phyloP scores from a whole-genome alignment of 805 yeast genomes.

The Vanderwaltozyma verrucispora region DNA sequence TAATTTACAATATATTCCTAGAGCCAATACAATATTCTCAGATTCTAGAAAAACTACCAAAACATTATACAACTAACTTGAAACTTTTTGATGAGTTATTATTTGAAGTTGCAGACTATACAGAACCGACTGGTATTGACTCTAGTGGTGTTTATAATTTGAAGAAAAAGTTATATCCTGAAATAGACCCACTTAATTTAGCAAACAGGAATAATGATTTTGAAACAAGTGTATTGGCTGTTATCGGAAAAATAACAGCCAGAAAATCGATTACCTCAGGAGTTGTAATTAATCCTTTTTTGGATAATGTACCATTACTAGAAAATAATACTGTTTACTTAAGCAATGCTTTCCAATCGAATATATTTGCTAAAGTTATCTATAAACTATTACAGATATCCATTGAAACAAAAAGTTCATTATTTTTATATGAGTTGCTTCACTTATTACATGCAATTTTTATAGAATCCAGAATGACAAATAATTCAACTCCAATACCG shows the following conservation, averaged over 20 bases:
- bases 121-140: conserved; percentile 55
- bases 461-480: conserved; percentile 35
- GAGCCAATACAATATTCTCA: conserved; percentile 46
- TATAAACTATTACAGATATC: conserved; percentile 48
- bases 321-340: conserved; percentile 28
- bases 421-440: conserved; percentile 45
- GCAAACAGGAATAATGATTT: conserved; percentile 38
- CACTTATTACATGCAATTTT: conserved; percentile 61
- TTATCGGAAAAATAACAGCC: conserved; percentile 35
- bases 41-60: conserved; percentile 30
- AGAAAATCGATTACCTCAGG: conserved; percentile 31
- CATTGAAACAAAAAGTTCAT: conserved; percentile 40
- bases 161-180: conserved; percentile 35
- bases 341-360: conserved; percentile 41
- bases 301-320: conserved; percentile 17
- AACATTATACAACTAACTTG: conserved; percentile 19
- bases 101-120: conserved; percentile 47
- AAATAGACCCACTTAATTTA: conserved; percentile 49
- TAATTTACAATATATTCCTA: conserved; percentile 40
- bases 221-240: conserved; percentile 39
- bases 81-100: conserved; percentile 39
- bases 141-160: conserved; percentile 60
- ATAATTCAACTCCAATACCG: conserved; percentile 27
- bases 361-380: conserved; percentile 44
- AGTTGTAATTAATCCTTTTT: conserved; percentile 40